Evolutionary conservation across 306 rosid genomes (phyloP).

Genomic region (Prunus fruticosa): DNA sequence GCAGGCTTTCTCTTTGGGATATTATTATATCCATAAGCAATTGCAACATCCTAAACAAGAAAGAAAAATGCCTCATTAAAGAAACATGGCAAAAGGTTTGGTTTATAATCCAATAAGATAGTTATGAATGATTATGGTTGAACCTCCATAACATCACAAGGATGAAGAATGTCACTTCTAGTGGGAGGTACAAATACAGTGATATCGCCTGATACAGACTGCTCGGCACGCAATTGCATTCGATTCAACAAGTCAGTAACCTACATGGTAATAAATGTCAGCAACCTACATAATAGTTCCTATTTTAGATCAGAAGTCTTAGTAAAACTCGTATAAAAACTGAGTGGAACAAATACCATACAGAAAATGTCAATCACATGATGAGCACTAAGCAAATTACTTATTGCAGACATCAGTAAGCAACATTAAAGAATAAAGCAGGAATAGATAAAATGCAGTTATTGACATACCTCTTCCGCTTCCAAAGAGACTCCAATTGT

Average conservation of each 20-base stretch:
- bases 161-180: conserved; percentile 96
- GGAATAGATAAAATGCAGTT: not conserved
- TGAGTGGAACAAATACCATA: no score
- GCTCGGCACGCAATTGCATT: conserved; percentile 77
- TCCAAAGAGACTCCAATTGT: conserved; percentile 73
- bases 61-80: conserved; percentile 14
- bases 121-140: not conserved
- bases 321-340: not conserved
- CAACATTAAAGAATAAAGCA: not conserved
- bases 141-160: conserved; percentile 91
- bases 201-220: conserved; percentile 42
- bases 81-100: not conserved
- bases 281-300: not conserved
- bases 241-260: conserved; percentile 65
- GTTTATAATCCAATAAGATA: conserved; percentile 5
- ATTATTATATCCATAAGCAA: conserved; percentile 84
- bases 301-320: not conserved
- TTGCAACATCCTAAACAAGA: conserved; percentile 75
- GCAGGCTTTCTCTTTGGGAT: conserved; percentile 64
- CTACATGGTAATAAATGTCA: conserved; percentile 36
- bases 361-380: no score
- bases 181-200: conserved; percentile 78
- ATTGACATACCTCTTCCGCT: conserved; percentile 62
- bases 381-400: not conserved
- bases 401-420: conserved; percentile 18